Base-by-base conservation (phyloP, 2,329 filamentous ascomycete species). In the Arthrinium phaeospermum region DNA sequence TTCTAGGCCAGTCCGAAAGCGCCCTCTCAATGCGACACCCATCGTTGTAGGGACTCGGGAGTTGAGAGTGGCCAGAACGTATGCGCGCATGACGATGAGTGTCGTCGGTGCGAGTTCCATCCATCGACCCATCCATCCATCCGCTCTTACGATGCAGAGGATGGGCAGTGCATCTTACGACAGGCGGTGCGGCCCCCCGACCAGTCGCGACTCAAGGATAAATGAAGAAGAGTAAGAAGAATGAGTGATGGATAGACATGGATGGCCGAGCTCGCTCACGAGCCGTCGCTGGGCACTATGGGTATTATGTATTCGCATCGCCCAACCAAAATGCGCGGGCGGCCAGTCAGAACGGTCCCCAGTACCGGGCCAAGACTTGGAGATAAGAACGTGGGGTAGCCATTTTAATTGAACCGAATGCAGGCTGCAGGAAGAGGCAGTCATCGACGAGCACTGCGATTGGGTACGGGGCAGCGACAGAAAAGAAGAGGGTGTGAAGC, bases 111-210 rank as follows among this genome's bases (percentile, higher is more conserved):
- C 57, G 12, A 41, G 34, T 41, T n/a, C 30, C 34, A n/a, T 37
- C 22, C 57, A 64, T 64, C 57, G 57, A 64, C 57, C 57, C 57
- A 64, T 64, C 57, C 57, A 64, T 41, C 49, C 19, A 41, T 57
- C 14, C 53, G 4, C 53, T 64, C 57, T 64, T 64, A 64, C 51
- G 30, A 14, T 47, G 44, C 44, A 19, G n/a, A 2, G 19, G 46
- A 64, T 41, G 57, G 57, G 34, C 34, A 64, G 57, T 64, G 57
- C 57, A 41, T 64, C 57, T 64, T 41, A 41, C 57, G 57, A 14
- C 14, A 3, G 30, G 53, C 30, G n/a, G 41, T 41, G 57, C 53
- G 16, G 7, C 30, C 8, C 8, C 22, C 16, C 27, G 30, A 34
- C 27, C 53, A 22, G 30, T 37, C 34, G 53, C 34, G 53, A 61